Percentiles rank a stretch among this genome's conserved stretches.
Evolutionary conservation across 805 yeast genomes (phyloP).

Genomic region (Wickerhamiella alocasiicola): DNA sequence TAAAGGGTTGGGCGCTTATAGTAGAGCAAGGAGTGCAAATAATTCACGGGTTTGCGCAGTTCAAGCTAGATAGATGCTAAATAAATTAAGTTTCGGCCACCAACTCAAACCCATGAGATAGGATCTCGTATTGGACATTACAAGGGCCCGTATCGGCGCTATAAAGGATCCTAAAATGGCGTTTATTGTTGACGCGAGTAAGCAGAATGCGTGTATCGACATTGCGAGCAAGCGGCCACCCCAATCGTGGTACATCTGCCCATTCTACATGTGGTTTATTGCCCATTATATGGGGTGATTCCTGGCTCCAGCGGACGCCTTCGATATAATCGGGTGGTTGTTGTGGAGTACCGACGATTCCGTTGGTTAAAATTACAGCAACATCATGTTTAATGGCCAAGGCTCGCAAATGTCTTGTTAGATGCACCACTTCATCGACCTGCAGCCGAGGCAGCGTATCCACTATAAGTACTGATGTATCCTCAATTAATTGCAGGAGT

Average conservation of each 20-base stretch:
- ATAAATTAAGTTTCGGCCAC: background rate
- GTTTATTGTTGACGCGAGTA: background rate
- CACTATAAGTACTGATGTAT: background rate
- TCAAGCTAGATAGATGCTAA: too few relatives aligned
- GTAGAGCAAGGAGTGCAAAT: background rate
- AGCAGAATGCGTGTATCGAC: slow-evolving; percentile 14
- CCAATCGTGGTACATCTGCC: slow-evolving; percentile 32
- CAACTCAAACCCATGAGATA: background rate
- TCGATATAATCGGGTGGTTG: background rate
- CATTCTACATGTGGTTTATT: slow-evolving; percentile 45
- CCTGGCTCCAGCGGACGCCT: slow-evolving; percentile 23
- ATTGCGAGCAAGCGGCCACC: slow-evolving; percentile 11
- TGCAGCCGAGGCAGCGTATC: slow-evolving; percentile 2
- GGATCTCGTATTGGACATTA: background rate
- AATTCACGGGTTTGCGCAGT: background rate
- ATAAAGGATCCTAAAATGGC: background rate
- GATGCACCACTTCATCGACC: background rate
- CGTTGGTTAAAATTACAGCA: slow-evolving; percentile 65
- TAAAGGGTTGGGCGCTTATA: background rate
- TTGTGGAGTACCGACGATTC: slow-evolving; percentile 32
- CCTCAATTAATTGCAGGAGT: background rate
- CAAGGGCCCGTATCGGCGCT: slow-evolving; percentile 1
- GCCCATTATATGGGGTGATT: slow-evolving; percentile 33
- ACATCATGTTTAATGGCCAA: slow-evolving; percentile 38
- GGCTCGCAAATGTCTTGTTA: slow-evolving; percentile 28